These are phyloP conservation scores for Myrica gale DNA, from an alignment of 306 rosid genomes.

Conservation along the genomic window DNA sequence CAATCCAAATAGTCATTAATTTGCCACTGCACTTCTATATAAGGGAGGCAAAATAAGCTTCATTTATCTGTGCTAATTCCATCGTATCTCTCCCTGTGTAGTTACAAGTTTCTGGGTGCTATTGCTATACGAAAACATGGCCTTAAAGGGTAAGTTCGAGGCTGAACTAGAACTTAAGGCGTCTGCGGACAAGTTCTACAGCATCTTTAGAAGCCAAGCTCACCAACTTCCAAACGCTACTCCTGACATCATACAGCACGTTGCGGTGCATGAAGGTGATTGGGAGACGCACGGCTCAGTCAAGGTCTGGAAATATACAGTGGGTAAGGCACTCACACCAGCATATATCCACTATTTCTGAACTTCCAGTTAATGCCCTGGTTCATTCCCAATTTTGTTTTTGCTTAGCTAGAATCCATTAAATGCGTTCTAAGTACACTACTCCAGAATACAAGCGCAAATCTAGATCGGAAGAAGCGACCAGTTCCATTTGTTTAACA, in stretches of 20 bases:
- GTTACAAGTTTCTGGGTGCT: too few relatives aligned
- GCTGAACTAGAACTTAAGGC: conserved; percentile 30
- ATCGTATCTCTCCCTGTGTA: too few relatives aligned
- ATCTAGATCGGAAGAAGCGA: too few relatives aligned
- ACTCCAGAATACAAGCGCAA: too few relatives aligned
- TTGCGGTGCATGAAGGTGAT: conserved; percentile 50
- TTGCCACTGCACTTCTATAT: background rate
- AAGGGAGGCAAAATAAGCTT: background rate
- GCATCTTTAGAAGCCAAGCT: conserved; percentile 19
- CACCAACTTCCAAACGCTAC: background rate
- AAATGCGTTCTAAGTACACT: too few relatives aligned
- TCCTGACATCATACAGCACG: conserved; percentile 17
- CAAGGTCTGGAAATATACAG: conserved; percentile 35
- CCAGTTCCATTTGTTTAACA: too few relatives aligned
- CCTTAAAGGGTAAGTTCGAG: conserved; percentile 33
- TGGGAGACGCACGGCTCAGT: conserved; percentile 49
- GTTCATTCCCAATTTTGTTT: too few relatives aligned
- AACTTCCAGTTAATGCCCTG: too few relatives aligned
- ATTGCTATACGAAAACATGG: conserved; percentile 7
- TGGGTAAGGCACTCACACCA: conserved; percentile 23
- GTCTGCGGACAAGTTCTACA: conserved; percentile 29
- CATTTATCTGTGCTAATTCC: background rate
- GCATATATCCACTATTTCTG: too few relatives aligned
- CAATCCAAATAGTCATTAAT: background rate
- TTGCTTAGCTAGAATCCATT: too few relatives aligned